A percentile compares a stretch with the other conserved stretches of the same genome.
These are phyloP conservation scores for Aspergillus sclerotiicarbonarius DNA, from an alignment of 495 filamentous ascomycete species.

Conservation along the genomic window DNA sequence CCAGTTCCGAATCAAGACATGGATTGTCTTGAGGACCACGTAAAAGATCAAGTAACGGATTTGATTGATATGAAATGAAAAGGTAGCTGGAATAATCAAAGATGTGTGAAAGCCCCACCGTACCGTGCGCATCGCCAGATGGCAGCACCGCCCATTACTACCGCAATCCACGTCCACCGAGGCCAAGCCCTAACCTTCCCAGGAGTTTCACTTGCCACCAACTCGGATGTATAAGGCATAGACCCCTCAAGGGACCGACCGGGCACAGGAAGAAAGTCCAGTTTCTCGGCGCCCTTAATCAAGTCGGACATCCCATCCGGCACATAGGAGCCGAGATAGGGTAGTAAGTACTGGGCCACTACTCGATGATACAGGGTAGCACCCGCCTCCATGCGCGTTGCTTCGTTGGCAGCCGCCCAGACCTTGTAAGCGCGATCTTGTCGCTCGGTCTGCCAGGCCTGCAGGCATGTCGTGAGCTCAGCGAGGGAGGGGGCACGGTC, in stretches of 20 bases:
- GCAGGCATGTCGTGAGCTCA: background rate
- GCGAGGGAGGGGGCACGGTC: background rate
- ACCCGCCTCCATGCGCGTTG: background rate
- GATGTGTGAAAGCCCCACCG: too few relatives aligned
- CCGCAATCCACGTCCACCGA: too few relatives aligned
- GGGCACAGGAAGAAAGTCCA: background rate
- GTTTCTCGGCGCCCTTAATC: background rate
- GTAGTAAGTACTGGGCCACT: background rate
- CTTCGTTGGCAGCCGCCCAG: background rate
- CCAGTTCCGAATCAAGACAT: too few relatives aligned
- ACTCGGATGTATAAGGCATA: constrained; percentile 1
- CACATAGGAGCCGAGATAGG: background rate
- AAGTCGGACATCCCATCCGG: background rate
- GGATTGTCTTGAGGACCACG: too few relatives aligned
- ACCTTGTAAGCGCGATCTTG: background rate
- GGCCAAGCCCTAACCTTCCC: too few relatives aligned
- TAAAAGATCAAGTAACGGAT: too few relatives aligned
- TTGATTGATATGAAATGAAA: too few relatives aligned
- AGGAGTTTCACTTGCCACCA: too few relatives aligned
- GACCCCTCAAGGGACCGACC: background rate
- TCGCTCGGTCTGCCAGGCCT: background rate
- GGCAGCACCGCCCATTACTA: too few relatives aligned
- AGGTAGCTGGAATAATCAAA: too few relatives aligned
- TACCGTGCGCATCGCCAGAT: too few relatives aligned
- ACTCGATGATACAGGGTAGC: background rate